These are phyloP conservation scores for Akanthomyces dipterigenus DNA, from an alignment of 2,329 filamentous ascomycete genomes.

Conservation along the genomic window DNA sequence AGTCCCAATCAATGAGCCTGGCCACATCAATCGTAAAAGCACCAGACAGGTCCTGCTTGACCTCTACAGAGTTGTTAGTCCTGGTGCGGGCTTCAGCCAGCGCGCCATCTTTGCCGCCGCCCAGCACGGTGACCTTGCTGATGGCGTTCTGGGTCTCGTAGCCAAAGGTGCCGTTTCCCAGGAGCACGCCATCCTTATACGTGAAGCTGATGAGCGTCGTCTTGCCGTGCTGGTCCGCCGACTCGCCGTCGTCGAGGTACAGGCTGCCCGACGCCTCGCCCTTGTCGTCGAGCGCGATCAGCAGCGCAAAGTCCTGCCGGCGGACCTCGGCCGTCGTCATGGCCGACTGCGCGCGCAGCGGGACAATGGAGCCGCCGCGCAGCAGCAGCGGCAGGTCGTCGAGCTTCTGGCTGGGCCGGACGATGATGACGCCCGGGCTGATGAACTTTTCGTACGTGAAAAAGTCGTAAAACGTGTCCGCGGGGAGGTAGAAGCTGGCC, in stretches of 20 bases:
- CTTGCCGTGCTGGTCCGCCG: constrained; percentile 43
- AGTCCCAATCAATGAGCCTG: neutral
- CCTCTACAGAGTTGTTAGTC: neutral
- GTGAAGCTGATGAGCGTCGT: constrained; percentile 51
- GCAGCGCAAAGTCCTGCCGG: constrained; percentile 60
- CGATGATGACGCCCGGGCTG: constrained; percentile 32
- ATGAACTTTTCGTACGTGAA: constrained; percentile 38
- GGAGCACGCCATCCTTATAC: constrained; percentile 46
- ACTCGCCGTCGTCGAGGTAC: constrained; percentile 71
- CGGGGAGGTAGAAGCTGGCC: constrained; percentile 40
- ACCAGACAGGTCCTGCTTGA: constrained; percentile 9
- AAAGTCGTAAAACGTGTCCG: constrained; percentile 43
- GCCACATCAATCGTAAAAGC: constrained; percentile 3
- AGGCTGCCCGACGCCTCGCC: constrained; percentile 58
- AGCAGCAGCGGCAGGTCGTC: constrained; percentile 59
- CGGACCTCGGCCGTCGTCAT: constrained; percentile 60
- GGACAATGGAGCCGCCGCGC: constrained; percentile 59
- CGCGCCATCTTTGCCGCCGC: constrained; percentile 15
- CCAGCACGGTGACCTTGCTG: constrained; percentile 41
- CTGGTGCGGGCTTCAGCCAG: neutral
- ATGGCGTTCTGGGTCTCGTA: constrained; percentile 39
- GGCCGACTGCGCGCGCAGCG: constrained; percentile 46
- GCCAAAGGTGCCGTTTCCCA: constrained; percentile 42
- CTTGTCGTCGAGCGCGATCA: constrained; percentile 58
- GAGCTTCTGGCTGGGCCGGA: constrained; percentile 29